Evolutionary conservation across 1,139 yeast species (phyloP).

Genomic region (Debaryomycetaceae sp.): DNA sequence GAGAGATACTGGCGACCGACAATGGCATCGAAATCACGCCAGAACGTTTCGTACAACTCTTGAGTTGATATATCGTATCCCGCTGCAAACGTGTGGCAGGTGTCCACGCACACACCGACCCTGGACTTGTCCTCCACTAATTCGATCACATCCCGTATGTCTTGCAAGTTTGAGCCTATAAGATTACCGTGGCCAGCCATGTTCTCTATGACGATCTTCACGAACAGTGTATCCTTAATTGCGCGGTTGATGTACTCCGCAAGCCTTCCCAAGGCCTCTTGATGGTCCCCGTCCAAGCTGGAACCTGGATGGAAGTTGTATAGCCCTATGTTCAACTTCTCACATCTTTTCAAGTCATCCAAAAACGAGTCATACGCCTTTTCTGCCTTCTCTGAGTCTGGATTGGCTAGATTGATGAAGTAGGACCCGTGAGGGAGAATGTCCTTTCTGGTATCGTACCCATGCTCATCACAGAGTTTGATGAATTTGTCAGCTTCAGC

Average conservation of each 20-base stretch:
- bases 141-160: slow-evolving; percentile 69
- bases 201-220: slow-evolving; percentile 86
- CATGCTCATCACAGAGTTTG: slow-evolving; percentile 54
- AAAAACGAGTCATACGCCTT: slow-evolving; percentile 77
- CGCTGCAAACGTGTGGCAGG: slow-evolving; percentile 95
- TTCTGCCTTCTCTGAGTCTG: slow-evolving; percentile 73
- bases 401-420: slow-evolving; percentile 87
- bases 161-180: slow-evolving; percentile 80
- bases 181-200: slow-evolving; percentile 98
- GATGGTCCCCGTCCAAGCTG: slow-evolving; percentile 68
- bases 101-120: slow-evolving; percentile 92
- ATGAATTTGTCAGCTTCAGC: slow-evolving; percentile 69
- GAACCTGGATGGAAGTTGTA: slow-evolving; percentile 98
- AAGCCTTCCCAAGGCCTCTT: slow-evolving; percentile 57
- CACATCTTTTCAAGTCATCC: slow-evolving; percentile 87
- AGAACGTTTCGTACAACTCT: slow-evolving; percentile 57
- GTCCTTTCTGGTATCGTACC: slow-evolving; percentile 72
- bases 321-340: slow-evolving; percentile 73
- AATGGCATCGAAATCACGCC: slow-evolving; percentile 67
- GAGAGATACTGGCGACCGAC: slow-evolving; percentile 73
- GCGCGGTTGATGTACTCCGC: slow-evolving; percentile 82
- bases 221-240: slow-evolving; percentile 66
- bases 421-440: slow-evolving; percentile 94
- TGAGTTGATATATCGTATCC: slow-evolving; percentile 78
- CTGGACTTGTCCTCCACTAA: slow-evolving; percentile 73